Conservation (phyloP, 2,329 filamentous ascomycete genomes). For the Fusarium sp. region DNA sequence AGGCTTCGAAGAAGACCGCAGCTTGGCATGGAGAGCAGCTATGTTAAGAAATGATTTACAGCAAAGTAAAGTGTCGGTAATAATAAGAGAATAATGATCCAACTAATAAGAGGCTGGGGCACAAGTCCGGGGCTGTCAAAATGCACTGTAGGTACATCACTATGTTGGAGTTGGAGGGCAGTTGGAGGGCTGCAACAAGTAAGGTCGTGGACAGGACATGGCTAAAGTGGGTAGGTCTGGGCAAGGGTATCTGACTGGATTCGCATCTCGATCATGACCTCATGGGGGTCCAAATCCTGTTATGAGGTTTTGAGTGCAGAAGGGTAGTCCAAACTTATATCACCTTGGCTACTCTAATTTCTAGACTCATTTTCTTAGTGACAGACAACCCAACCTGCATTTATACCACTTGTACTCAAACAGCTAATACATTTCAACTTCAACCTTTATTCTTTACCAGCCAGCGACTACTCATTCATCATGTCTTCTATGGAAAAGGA, state of each 20-base stretch:
- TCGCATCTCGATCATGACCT: constrained; percentile 45
- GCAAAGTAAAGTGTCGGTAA: background rate
- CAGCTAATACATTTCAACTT: constrained; percentile 9
- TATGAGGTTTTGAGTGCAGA: constrained; percentile 28
- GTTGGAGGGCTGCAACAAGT: constrained; percentile 18
- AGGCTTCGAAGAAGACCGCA: constrained; percentile 54
- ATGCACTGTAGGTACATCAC: background rate
- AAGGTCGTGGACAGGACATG: background rate
- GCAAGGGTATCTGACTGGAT: constrained; percentile 25
- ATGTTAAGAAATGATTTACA: constrained; percentile 49
- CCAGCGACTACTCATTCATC: constrained; percentile 12
- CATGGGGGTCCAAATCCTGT: constrained; percentile 47
- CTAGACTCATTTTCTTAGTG: constrained; percentile 21
- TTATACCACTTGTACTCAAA: background rate
- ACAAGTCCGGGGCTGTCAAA: background rate
- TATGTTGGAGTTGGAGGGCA: background rate
- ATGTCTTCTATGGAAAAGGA: constrained; percentile 47
- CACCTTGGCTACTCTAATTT: constrained; percentile 25
- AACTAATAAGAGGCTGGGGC: background rate
- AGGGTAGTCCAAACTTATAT: constrained; percentile 40
- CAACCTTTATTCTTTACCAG: background rate
- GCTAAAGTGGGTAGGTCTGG: constrained; percentile 3
- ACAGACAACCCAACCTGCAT: background rate
- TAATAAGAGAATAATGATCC: background rate
- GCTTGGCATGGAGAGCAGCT: constrained; percentile 60